Evolutionary conservation across 106 monocot genomes (phyloP).

Genomic region (Vanilla planifolia): DNA sequence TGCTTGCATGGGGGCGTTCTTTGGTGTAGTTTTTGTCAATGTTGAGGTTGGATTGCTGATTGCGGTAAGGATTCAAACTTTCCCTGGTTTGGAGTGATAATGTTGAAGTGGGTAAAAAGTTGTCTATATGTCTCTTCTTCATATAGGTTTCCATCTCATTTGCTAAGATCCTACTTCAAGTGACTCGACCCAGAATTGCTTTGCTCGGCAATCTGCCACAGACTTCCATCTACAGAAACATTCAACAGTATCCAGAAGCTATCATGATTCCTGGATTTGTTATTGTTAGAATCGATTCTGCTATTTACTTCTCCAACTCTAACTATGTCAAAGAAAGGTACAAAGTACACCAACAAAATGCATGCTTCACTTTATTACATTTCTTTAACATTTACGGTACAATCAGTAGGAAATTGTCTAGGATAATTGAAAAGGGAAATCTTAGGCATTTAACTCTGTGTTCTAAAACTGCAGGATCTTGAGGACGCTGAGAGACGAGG

Average conservation of each 20-base stretch:
- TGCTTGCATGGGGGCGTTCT: conserved; percentile 84
- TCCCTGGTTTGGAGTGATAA: too few relatives aligned
- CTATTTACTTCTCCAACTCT: conserved; percentile 47
- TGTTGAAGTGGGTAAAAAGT: too few relatives aligned
- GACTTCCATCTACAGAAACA: conserved; percentile 35
- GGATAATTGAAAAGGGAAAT: too few relatives aligned
- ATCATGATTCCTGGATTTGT: conserved; percentile 33
- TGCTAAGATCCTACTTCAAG: conserved; percentile 44
- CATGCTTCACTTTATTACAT: too few relatives aligned
- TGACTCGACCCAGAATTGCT: conserved; percentile 41
- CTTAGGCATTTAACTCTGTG: too few relatives aligned
- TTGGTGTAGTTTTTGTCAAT: conserved; percentile 68
- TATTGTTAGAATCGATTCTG: conserved; percentile 46
- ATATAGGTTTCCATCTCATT: conserved; percentile 46
- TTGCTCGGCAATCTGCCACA: conserved; percentile 43
- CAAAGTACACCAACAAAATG: background rate
- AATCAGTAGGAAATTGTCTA: too few relatives aligned
- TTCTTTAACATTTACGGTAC: too few relatives aligned
- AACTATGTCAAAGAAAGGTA: conserved; percentile 50
- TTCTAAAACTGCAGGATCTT: conserved; percentile 39
- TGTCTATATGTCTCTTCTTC: background rate
- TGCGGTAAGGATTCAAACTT: conserved; percentile 55
- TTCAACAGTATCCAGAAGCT: conserved; percentile 46
- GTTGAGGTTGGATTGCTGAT: conserved; percentile 87
- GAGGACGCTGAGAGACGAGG: conserved; percentile 60